Evolutionary conservation across 352 stramenopile genomes (phyloP).

Genomic region (Phytophthora pisi): DNA sequence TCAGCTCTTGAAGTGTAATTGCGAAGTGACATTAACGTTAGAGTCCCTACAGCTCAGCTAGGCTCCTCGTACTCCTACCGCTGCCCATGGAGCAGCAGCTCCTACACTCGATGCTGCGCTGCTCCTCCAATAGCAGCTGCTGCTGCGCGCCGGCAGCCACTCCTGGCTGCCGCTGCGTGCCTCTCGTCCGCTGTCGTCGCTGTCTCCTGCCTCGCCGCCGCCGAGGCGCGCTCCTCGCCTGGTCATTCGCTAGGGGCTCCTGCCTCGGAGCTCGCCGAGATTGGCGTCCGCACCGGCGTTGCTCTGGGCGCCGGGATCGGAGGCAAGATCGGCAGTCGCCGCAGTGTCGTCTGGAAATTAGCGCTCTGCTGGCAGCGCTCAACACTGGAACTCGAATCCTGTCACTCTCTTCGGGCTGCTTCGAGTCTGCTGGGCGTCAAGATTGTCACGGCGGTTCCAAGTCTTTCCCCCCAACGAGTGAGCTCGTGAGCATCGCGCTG

Average conservation of each 20-base stretch:
- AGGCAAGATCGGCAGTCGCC: neutral
- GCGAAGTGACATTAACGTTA: neutral
- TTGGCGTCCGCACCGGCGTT: neutral
- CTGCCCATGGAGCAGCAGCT: neutral
- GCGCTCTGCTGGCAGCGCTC: neutral
- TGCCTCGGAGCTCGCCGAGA: neutral
- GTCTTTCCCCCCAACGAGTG: constrained; percentile 14
- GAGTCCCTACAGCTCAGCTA: neutral
- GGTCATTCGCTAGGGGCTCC: neutral
- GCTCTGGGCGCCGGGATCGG: neutral
- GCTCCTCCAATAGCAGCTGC: neutral
- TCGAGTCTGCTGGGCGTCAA: neutral
- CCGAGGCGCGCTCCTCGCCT: neutral
- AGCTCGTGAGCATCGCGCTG: constrained; percentile 7
- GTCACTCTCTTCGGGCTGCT: neutral
- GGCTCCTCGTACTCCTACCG: neutral
- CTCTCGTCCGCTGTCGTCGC: neutral
- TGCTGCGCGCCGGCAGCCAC: neutral
- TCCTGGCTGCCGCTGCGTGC: neutral
- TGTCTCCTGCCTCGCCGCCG: neutral
- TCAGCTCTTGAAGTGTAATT: neutral
- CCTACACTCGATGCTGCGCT: neutral
- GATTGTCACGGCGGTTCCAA: constrained; percentile 7
- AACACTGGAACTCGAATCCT: constrained; percentile 1
- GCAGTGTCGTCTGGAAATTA: neutral